phyloP scores from a whole-genome alignment of 2,329 filamentous ascomycete species.

The Xylaria sp. region DNA sequence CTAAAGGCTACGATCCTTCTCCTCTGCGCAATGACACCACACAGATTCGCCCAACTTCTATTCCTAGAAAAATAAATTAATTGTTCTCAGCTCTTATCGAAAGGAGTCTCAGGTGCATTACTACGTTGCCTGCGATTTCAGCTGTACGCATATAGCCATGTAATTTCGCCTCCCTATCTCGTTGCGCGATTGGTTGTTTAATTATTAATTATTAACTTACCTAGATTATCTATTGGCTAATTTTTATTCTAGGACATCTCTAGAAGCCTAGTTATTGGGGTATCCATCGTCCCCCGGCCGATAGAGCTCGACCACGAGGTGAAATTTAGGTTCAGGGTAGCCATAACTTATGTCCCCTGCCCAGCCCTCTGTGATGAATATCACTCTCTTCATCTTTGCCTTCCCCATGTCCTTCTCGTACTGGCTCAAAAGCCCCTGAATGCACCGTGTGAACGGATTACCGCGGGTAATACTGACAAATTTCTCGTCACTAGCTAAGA shows the following conservation, averaged over 20 bases:
- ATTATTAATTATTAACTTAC: neutral
- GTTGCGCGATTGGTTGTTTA: neutral
- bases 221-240: neutral
- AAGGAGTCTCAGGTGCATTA: neutral
- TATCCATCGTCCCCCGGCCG: slow-evolving; percentile 29
- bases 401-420: slow-evolving; percentile 17
- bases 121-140: neutral
- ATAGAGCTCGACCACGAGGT: slow-evolving; percentile 27
- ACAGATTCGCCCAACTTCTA: slow-evolving; percentile 5
- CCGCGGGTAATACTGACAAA: neutral
- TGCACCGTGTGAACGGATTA: slow-evolving; percentile 31
- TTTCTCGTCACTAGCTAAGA: neutral
- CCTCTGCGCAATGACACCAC: neutral
- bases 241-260: neutral
- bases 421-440: slow-evolving; percentile 14
- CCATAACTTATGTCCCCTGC: neutral
- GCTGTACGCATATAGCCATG: neutral
- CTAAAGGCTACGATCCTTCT: neutral
- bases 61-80: neutral
- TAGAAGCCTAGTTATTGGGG: neutral
- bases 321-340: neutral
- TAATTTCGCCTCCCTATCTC: neutral
- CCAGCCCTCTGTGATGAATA: slow-evolving; percentile 29
- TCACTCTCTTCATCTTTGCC: slow-evolving; percentile 29
- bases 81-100: neutral